phyloP scores from a whole-genome alignment of 2,329 filamentous ascomycete species.

The Esteya vermicola region DNA sequence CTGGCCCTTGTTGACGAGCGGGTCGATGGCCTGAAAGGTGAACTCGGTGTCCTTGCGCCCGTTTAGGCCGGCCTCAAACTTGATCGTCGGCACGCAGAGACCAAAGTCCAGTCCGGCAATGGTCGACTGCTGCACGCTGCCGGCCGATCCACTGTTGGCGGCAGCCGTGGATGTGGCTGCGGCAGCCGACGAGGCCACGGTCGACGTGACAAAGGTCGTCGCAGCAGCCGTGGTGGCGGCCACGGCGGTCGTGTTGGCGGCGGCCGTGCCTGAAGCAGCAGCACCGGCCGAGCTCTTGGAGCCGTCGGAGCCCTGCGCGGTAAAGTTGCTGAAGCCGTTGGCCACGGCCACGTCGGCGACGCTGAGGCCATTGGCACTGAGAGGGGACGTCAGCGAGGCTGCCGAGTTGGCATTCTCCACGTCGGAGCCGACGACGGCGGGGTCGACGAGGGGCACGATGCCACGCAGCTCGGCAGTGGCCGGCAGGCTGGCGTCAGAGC shows the following conservation, averaged over 20 bases:
- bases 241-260: neutral
- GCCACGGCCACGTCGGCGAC: constrained; percentile 49
- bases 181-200: neutral
- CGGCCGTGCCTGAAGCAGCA: constrained; percentile 2
- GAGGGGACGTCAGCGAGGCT: constrained; percentile 35
- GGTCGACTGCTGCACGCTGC: constrained; percentile 8
- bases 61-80: constrained; percentile 43
- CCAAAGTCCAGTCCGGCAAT: constrained; percentile 30
- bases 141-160: constrained; percentile 5
- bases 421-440: constrained; percentile 41
- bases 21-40: constrained; percentile 54
- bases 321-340: constrained; percentile 50
- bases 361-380: constrained; percentile 45
- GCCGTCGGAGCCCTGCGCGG: constrained; percentile 19
- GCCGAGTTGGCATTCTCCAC: constrained; percentile 45
- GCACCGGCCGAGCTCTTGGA: constrained; percentile 10
- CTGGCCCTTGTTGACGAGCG: constrained; percentile 45
- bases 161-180: neutral
- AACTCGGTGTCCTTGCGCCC: constrained; percentile 43
- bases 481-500: constrained; percentile 48
- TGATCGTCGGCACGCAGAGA: constrained; percentile 39
- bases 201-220: constrained; percentile 2
- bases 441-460: constrained; percentile 54
- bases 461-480: constrained; percentile 46
- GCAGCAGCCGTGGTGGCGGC: neutral